Base-by-base conservation (phyloP, 164 flowering plant species). In the Nymphaea thermarum region DNA sequence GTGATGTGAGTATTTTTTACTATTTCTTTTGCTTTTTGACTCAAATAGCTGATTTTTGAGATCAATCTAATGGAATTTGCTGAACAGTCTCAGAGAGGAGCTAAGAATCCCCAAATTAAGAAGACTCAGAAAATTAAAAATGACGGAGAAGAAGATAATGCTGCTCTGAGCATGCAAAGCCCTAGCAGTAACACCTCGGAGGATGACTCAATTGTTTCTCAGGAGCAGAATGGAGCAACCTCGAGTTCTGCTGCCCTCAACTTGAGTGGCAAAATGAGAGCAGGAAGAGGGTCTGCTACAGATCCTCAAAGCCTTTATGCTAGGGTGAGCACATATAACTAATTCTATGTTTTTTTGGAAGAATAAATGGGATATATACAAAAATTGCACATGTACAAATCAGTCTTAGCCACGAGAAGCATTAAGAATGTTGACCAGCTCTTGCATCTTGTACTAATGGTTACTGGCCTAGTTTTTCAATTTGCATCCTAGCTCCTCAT, bases 221-320 rank as follows among this genome's bases (percentile, higher is more conserved):
- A 79, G 62, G 90, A 84, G 63, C 18, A 73, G 36, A 81, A 74
- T 55, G 82, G 76, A 42, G 68, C 64, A 44, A 74, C 63, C 53
- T 75, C 82, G 41, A 75, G 78, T 12, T 65, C 74, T 6, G 60
- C 66, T 36, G 75, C 77, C 67, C 77, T 70, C 65, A 75, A 77
- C 70, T 53, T 65, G 44, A 82, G 70, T 18, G 90, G 90, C 3
- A 89, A 84, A 74, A 70, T 81, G 6, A 86, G 92, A 78, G 93
- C 97, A 44, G 74, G 78, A 12, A 82, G 91, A 72, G 95, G 93
- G 0, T 72, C 89, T 3, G 96, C 97, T 0, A 87, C 96, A 1
- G 97, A 94, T 75, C 88, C 97, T n/a, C 98, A 94, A 66, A 94
- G 98, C 85, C 93, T 94, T 67, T 91, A 94, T 75, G 98, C 98